Evolutionary conservation across 192 early-diverging fungal species (phyloP).

Genomic region (Mortierella claussenii): DNA sequence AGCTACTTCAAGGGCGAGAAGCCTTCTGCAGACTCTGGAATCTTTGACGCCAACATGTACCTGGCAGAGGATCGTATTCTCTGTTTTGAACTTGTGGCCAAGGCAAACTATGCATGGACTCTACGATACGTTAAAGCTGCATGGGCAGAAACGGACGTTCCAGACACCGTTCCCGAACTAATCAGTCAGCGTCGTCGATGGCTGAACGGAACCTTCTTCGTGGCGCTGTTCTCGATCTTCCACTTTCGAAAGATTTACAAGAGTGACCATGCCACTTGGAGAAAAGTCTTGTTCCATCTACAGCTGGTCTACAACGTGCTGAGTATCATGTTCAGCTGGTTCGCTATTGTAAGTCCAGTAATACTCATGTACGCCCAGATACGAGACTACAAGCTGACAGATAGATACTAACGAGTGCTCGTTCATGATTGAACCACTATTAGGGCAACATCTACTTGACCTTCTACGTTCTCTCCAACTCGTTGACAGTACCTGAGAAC

Average conservation of each 20-base stretch:
- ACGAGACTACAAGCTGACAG: too few relatives aligned
- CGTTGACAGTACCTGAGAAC: constrained; percentile 38
- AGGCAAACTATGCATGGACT: constrained; percentile 65
- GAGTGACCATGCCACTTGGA: constrained; percentile 57
- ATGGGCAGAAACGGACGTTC: constrained; percentile 80
- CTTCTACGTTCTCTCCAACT: constrained; percentile 78
- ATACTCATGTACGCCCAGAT: not conserved
- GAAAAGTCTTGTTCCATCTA: constrained; percentile 66
- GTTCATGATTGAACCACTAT: not conserved
- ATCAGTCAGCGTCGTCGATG: constrained; percentile 86
- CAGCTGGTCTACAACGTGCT: constrained; percentile 78
- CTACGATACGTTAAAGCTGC: constrained; percentile 74
- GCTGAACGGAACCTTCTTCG: constrained; percentile 87
- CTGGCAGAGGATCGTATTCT: constrained; percentile 86
- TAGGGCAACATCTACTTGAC: constrained; percentile 84
- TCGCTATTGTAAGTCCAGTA: constrained; percentile 66
- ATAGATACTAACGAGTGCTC: too few relatives aligned
- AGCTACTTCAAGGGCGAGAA: constrained; percentile 78
- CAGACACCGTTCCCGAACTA: constrained; percentile 74
- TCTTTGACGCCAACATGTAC: constrained; percentile 67
- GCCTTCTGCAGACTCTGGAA: constrained; percentile 52
- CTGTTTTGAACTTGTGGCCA: constrained; percentile 86
- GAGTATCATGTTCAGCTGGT: constrained; percentile 79
- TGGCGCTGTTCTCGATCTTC: constrained; percentile 70
- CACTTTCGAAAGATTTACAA: constrained; percentile 68